A percentile compares a stretch with the other conserved stretches of the same genome.
Conservation (phyloP, 352 stramenopile species). For the Pythium diclinum region DNA sequence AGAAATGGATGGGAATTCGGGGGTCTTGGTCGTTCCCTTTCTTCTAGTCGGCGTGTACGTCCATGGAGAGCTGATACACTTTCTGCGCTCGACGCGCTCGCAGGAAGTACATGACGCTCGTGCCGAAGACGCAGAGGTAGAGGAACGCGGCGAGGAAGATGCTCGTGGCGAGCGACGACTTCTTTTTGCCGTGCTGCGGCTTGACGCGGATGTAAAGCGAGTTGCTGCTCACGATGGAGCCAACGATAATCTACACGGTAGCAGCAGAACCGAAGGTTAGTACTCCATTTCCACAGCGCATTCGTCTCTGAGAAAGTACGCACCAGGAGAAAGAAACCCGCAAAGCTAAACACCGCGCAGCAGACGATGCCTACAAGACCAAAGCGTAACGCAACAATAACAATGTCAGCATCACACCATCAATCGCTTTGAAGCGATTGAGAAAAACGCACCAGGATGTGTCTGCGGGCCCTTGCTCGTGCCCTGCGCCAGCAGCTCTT, state of each 20-base stretch:
- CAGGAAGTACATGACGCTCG: constrained; percentile 85
- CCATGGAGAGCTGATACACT: constrained; percentile 86
- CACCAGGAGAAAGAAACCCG: constrained; percentile 72
- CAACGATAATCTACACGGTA: constrained; percentile 62
- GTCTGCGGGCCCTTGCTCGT: constrained; percentile 71
- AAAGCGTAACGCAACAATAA: neutral
- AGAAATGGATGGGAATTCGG: neutral
- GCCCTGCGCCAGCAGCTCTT: constrained; percentile 72
- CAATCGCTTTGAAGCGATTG: neutral
- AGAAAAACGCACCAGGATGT: constrained; percentile 45
- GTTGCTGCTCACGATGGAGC: constrained; percentile 82
- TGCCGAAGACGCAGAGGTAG: constrained; percentile 83
- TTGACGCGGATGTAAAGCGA: constrained; percentile 86
- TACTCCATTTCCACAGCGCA: neutral
- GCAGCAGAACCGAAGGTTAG: neutral
- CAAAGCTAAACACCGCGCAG: constrained; percentile 73
- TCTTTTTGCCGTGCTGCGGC: constrained; percentile 73
- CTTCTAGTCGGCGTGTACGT: constrained; percentile 75
- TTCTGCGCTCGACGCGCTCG: constrained; percentile 75
- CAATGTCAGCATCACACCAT: neutral
- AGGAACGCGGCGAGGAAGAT: constrained; percentile 86
- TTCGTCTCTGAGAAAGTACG: neutral
- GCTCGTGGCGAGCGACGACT: constrained; percentile 79
- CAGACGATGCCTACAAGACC: constrained; percentile 54
- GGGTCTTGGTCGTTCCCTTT: neutral